Conservation (phyloP, 176 grass and related monocot genomes). For the Phoenix roebelenii region DNA sequence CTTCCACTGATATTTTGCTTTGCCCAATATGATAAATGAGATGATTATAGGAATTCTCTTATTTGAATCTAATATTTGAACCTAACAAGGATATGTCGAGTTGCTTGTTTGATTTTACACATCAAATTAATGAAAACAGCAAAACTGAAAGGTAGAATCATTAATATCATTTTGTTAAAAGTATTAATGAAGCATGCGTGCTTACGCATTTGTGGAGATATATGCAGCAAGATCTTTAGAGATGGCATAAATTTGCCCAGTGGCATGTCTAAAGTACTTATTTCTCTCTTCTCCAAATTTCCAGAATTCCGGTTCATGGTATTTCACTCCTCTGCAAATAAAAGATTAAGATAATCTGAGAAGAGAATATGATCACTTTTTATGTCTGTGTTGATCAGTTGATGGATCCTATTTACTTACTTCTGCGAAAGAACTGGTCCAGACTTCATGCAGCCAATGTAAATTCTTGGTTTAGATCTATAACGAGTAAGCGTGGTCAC, state of each 20-base stretch:
- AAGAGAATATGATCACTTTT: too few species aligned
- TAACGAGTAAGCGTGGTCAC: slow-evolving; percentile 42
- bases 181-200: neutral
- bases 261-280: slow-evolving; percentile 92
- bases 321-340: slow-evolving; percentile 60
- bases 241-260: slow-evolving; percentile 88
- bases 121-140: neutral
- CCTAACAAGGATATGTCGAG: too few species aligned
- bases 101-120: too few species aligned
- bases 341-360: neutral
- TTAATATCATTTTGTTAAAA: too few species aligned
- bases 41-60: too few species aligned
- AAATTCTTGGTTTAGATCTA: slow-evolving; percentile 53
- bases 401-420: slow-evolving; percentile 25
- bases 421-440: slow-evolving; percentile 71
- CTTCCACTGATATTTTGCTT: too few species aligned
- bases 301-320: slow-evolving; percentile 96
- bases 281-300: slow-evolving; percentile 93
- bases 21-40: too few species aligned
- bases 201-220: slow-evolving; percentile 75
- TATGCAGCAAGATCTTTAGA: slow-evolving; percentile 87
- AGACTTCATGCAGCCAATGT: slow-evolving; percentile 98
- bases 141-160: neutral
- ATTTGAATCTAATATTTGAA: too few species aligned
- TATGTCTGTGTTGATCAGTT: too few species aligned